A percentile compares a stretch with the other conserved stretches of the same genome.
phyloP scores from a whole-genome alignment of 306 rosid species.

The Bauhinia variegata region DNA sequence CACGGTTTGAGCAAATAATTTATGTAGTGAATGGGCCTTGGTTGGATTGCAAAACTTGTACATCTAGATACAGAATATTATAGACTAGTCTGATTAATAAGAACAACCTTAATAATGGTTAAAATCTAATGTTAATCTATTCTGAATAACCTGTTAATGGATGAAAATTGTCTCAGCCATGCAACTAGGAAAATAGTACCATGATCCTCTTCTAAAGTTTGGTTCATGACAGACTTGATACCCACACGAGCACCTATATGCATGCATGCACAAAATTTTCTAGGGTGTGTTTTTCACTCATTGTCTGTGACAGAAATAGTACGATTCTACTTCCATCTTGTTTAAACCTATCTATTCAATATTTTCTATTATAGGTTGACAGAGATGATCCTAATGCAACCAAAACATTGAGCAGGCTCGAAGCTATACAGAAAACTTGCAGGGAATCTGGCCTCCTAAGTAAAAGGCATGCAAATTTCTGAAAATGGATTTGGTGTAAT shows the following conservation, averaged over 20 bases:
- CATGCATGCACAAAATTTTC: neutral
- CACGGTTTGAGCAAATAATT: neutral
- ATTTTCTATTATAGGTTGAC: constrained; percentile 66
- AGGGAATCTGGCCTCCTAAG: constrained; percentile 73
- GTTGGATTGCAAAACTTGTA: constrained; percentile 7
- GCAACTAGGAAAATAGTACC: constrained; percentile 1
- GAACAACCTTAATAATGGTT: neutral
- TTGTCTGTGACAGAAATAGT: constrained; percentile 3
- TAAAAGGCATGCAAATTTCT: constrained; percentile 68
- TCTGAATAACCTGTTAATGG: constrained; percentile 11
- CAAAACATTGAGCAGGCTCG: constrained; percentile 81
- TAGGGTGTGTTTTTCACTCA: neutral
- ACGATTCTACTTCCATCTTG: constrained; percentile 14
- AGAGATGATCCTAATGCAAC: constrained; percentile 80
- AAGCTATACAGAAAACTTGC: constrained; percentile 74
- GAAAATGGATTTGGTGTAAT: no score
- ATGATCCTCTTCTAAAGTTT: neutral
- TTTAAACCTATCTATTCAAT: constrained; percentile 18
- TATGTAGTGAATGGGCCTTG: constrained; percentile 9
- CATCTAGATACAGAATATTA: neutral
- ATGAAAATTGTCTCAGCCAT: constrained; percentile 15
- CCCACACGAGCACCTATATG: no score
- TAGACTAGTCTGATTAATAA: neutral
- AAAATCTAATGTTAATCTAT: neutral
- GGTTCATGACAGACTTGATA: constrained; percentile 10